These are phyloP conservation scores for Neurospora sp. DNA, from an alignment of 495 filamentous ascomycete genomes.

Conservation along the genomic window DNA sequence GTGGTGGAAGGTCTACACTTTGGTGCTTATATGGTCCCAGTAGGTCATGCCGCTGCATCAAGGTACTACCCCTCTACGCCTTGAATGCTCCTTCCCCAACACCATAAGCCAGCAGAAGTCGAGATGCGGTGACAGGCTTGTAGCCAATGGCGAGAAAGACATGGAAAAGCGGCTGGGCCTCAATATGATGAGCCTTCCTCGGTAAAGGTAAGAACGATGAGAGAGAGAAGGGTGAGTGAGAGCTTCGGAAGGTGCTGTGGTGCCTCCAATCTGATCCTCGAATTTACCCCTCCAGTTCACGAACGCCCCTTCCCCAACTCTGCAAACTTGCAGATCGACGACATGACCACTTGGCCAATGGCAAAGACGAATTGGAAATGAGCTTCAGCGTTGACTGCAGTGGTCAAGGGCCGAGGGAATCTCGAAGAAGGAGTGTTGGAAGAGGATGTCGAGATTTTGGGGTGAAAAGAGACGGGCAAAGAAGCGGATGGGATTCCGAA, in stretches of 20 bases:
- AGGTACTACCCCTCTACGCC: not conserved
- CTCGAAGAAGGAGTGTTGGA: not conserved
- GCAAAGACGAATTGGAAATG: not conserved
- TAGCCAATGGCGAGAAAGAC: not conserved
- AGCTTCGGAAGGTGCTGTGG: not conserved
- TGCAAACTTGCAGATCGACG: not conserved
- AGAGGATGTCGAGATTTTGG: not conserved
- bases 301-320: not conserved
- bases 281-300: not conserved
- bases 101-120: not conserved
- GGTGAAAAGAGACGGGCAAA: not conserved
- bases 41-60: not conserved
- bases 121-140: not conserved
- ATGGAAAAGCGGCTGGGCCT: not conserved
- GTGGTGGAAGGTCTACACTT: no score
- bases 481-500: no score
- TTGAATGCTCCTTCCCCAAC: not conserved
- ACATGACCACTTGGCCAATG: not conserved
- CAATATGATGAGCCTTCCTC: not conserved
- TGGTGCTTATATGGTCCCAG: no score
- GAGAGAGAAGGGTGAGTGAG: not conserved
- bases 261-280: not conserved
- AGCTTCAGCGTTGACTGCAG: not conserved
- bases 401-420: not conserved
- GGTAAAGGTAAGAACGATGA: not conserved